Evolutionary conservation across 176 grass and related monocot genomes (phyloP), one percentile per base, ranked within the genome.

Genomic region (Zea luxurians): DNA sequence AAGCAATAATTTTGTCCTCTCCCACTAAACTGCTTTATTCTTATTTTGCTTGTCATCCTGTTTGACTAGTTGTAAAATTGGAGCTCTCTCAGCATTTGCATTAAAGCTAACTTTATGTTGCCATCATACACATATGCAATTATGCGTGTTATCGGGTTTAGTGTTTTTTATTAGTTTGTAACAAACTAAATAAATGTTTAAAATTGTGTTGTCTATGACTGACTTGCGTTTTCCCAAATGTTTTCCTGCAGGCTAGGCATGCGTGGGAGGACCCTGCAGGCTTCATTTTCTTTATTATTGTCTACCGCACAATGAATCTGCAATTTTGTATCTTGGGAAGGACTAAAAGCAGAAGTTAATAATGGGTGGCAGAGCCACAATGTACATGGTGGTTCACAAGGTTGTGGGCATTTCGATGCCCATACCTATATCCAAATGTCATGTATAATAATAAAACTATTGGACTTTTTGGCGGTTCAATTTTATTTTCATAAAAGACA

Each of bases 361-460:
- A 78, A 79, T 55, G 40, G 47, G 75, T 45, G 46, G 66, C 11
- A 65, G 60, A 72, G 46, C 83, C 57, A 71, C 74, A 78, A 62
- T 62, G 4, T 71, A 44, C 37, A 71, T 10, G 8, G 59, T 21
- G 50, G 54, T 66, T 17, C 15, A 16, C 48, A 65, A 64, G 47
- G 18, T 71, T 43, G 43, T 45, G 17, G 18, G 45, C 57, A n/a
- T 50, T 61, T 10, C 4, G 53, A 37, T 38, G 40, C 11, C 41
- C 10, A n/a, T 70, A 36, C 50, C 46, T 84, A 37, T 64, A 63
- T 78, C 13, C 54, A 63, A 10, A 64, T 78, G 66, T 63, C 13
- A 64, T 71, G 58, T 78, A 37, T 55, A 63, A 78, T 43, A 70
- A 53, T 54, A 27, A 27, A 27, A 8, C 3, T 12, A 16, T 63